These are phyloP conservation scores for Cordyceps tenuipes DNA, from an alignment of 2,329 filamentous ascomycete species.

Conservation along the genomic window DNA sequence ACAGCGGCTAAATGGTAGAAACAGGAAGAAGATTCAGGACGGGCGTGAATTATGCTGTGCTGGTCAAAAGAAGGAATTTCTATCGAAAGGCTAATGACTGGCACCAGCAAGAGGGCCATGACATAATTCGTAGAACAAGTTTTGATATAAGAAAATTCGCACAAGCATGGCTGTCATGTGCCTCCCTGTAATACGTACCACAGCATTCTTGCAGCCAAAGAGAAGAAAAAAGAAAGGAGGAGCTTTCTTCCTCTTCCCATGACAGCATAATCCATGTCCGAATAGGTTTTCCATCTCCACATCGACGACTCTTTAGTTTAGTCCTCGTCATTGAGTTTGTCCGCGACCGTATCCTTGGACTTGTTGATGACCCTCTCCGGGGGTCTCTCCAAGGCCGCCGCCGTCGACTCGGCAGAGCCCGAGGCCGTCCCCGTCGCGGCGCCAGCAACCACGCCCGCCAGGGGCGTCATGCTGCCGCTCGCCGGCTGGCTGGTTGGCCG, in stretches of 20 bases:
- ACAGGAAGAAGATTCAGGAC: background rate
- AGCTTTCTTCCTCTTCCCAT: slow-evolving; percentile 5
- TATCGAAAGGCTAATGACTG: background rate
- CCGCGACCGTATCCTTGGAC: slow-evolving; percentile 41
- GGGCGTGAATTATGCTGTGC: background rate
- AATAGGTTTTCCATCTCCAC: background rate
- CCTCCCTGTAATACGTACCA: background rate
- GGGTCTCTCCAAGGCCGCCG: slow-evolving; percentile 28
- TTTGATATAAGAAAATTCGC: background rate
- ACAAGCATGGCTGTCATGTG: background rate
- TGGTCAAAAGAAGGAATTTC: background rate
- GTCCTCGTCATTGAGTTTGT: slow-evolving; percentile 46
- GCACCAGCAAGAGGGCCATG: background rate
- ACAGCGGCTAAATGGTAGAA: background rate
- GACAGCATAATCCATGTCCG: background rate
- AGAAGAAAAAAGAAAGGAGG: background rate
- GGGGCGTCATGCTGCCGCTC: slow-evolving; percentile 36
- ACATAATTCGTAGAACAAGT: background rate
- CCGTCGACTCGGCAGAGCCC: background rate
- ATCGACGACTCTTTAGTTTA: slow-evolving; percentile 24
- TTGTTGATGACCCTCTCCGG: slow-evolving; percentile 43
- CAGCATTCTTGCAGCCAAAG: background rate
- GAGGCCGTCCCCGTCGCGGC: slow-evolving; percentile 34
- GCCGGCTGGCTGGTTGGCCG: slow-evolving; percentile 23
- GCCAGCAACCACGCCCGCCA: slow-evolving; percentile 35